Evolutionary conservation across 345 rosid species (phyloP).

Genomic region (Erysimum cheiranthoides): DNA sequence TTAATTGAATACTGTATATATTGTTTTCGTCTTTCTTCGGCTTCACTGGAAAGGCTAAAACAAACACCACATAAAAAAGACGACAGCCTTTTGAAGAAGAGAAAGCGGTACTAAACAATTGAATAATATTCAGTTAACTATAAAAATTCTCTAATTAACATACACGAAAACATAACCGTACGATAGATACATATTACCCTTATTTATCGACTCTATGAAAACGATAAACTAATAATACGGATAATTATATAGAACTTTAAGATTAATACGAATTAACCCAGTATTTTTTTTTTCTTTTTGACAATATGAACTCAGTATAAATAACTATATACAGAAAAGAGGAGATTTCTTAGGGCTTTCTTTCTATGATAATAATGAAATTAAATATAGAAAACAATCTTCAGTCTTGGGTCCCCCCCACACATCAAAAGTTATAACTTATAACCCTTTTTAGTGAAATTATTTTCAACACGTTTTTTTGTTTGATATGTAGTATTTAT

Average conservation of each 20-base stretch:
- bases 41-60: constrained; percentile 43
- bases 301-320: not conserved
- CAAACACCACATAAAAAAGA: constrained; percentile 39
- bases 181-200: no score
- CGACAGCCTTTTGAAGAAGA: constrained; percentile 25
- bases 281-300: no score
- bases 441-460: constrained; percentile 33
- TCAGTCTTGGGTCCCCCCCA: constrained; percentile 36
- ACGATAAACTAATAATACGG: not conserved
- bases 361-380: constrained; percentile 20
- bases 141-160: not conserved
- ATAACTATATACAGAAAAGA: constrained; percentile 4
- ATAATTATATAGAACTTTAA: constrained; percentile 14
- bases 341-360: constrained; percentile 32
- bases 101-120: constrained; percentile 15
- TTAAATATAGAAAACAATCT: constrained; percentile 8
- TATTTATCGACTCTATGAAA: constrained; percentile 6
- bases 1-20: not conserved
- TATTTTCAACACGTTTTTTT: constrained; percentile 39
- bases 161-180: constrained; percentile 19
- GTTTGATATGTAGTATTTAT: constrained; percentile 12
- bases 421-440: constrained; percentile 31
- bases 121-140: not conserved
- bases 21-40: constrained; percentile 24
- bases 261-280: not conserved